Percentiles rank a stretch among this genome's conserved stretches.
phyloP scores from a whole-genome alignment of 2,329 filamentous ascomycete genomes.

The Talaromyces amestolkiae region DNA sequence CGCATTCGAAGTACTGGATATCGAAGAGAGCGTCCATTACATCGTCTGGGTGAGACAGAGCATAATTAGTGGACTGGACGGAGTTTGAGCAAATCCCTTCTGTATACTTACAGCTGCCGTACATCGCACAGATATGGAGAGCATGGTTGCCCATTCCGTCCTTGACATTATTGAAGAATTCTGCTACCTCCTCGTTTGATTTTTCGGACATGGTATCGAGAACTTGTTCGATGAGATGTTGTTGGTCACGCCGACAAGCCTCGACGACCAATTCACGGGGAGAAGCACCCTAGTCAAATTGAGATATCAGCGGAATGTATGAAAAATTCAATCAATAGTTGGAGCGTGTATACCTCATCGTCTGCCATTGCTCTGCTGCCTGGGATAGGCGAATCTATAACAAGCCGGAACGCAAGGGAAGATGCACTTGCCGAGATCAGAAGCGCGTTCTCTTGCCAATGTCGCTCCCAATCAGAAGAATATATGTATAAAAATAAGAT shows the following conservation, averaged over 20 bases:
- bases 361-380: constrained; percentile 45
- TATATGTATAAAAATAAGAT: background rate
- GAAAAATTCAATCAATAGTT: background rate
- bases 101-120: constrained; percentile 71
- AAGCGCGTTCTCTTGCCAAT: background rate
- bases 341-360: constrained; percentile 37
- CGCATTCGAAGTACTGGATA: constrained; percentile 49
- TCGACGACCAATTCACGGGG: constrained; percentile 83
- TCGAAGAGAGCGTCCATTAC: constrained; percentile 49
- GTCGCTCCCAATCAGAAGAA: background rate
- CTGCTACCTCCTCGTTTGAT: constrained; percentile 61
- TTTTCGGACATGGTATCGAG: constrained; percentile 61
- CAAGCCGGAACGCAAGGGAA: background rate
- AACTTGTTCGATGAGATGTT: constrained; percentile 74
- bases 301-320: constrained; percentile 12
- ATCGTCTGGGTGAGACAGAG: constrained; percentile 36
- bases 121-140: constrained; percentile 81
- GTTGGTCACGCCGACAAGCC: constrained; percentile 90
- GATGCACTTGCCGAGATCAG: background rate
- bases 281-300: constrained; percentile 67
- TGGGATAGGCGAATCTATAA: constrained; percentile 4
- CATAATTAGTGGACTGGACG: background rate
- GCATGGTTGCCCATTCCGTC: constrained; percentile 85
- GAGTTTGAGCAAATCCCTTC: background rate
- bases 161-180: constrained; percentile 79